These are phyloP conservation scores for Sporothrix brasiliensis DNA, from an alignment of 2,329 filamentous ascomycete genomes.

Conservation along the genomic window DNA sequence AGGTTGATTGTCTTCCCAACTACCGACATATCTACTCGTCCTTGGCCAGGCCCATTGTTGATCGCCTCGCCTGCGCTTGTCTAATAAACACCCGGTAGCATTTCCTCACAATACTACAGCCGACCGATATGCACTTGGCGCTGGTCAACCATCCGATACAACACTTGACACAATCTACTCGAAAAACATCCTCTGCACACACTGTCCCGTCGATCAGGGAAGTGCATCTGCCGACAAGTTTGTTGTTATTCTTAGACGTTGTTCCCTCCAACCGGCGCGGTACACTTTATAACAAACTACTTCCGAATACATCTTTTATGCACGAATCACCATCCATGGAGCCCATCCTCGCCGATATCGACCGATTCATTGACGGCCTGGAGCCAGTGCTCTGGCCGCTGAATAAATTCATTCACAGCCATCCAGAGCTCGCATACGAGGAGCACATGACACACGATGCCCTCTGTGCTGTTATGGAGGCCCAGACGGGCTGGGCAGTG, in stretches of 20 bases:
- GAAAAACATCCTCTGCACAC: neutral
- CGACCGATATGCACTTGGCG: neutral
- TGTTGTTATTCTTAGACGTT: neutral
- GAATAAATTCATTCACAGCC: constrained; percentile 13
- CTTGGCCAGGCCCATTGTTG: neutral
- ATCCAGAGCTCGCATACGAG: constrained; percentile 22
- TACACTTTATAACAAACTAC: neutral
- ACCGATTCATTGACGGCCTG: neutral
- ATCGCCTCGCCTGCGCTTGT: neutral
- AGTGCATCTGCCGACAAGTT: neutral
- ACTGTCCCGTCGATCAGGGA: neutral
- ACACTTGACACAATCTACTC: no score
- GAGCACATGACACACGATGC: constrained; percentile 21
- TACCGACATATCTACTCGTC: neutral
- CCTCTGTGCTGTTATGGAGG: neutral
- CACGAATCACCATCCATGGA: neutral
- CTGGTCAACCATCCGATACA: neutral
- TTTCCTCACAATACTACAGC: no score
- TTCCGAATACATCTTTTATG: neutral
- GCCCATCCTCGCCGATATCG: neutral
- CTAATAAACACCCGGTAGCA: neutral
- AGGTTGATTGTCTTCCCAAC: neutral
- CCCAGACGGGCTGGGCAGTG: neutral
- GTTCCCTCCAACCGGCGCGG: neutral
- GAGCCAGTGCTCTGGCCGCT: constrained; percentile 5